Conservation (phyloP, 2,329 filamentous ascomycete species). For the Alternaria viburni region DNA sequence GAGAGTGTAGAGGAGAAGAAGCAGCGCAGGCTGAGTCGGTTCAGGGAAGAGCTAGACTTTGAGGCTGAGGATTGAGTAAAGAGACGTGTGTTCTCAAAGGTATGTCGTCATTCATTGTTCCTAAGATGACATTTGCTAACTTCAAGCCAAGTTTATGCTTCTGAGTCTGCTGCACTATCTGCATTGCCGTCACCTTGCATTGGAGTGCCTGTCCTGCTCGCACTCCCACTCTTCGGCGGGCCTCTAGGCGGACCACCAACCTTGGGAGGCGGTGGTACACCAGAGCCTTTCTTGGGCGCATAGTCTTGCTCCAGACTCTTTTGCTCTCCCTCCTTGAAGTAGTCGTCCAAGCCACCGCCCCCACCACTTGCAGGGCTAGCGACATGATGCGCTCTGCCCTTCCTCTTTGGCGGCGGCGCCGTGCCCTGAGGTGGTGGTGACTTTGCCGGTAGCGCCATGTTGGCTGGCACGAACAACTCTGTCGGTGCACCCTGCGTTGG, state of each 20-base stretch:
- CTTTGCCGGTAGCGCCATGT: slow-evolving; percentile 49
- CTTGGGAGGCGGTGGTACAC: slow-evolving; percentile 47
- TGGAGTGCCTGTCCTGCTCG: slow-evolving; percentile 17
- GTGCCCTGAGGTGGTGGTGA: slow-evolving; percentile 37
- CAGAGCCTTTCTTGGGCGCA: slow-evolving; percentile 40
- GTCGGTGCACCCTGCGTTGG: slow-evolving; percentile 21
- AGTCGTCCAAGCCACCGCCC: slow-evolving; percentile 50
- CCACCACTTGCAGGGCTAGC: slow-evolving; percentile 35
- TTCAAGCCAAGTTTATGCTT: slow-evolving; percentile 1
- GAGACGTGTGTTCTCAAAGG: slow-evolving; percentile 3
- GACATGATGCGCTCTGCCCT: slow-evolving; percentile 43
- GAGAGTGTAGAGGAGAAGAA: slow-evolving; percentile 26
- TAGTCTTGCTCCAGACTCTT: slow-evolving; percentile 53
- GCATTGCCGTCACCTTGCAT: slow-evolving; percentile 10
- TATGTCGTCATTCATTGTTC: slow-evolving; percentile 11
- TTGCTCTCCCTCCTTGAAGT: slow-evolving; percentile 55
- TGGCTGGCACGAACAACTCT: slow-evolving; percentile 55
- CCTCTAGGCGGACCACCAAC: slow-evolving; percentile 43
- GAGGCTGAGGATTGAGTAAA: slow-evolving; percentile 17
- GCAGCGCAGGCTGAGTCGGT: slow-evolving; percentile 36
- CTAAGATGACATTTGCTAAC: neutral
- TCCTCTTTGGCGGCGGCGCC: slow-evolving; percentile 33
- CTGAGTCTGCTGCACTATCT: slow-evolving; percentile 8
- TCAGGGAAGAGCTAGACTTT: slow-evolving; percentile 38
- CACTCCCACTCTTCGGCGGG: slow-evolving; percentile 37